Percentiles rank a stretch among this genome's conserved stretches.
These are phyloP conservation scores for Asclepias syriaca DNA, from an alignment of 257 asterid species.

Conservation along the genomic window DNA sequence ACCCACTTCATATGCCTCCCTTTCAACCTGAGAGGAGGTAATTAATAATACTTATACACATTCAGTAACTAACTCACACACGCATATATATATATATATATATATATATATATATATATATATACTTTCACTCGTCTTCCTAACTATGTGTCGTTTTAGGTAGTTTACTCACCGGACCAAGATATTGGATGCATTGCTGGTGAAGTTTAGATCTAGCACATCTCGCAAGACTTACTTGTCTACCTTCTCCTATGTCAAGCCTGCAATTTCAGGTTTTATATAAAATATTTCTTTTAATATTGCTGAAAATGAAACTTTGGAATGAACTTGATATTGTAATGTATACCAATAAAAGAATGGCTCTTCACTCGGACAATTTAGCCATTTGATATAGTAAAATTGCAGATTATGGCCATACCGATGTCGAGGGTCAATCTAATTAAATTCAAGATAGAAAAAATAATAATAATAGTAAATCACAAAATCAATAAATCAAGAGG, in stretches of 20 bases:
- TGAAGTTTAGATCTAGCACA: conserved; percentile 68
- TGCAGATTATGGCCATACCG: conserved; percentile 91
- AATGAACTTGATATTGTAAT: conserved; percentile 1
- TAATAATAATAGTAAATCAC: too few species aligned
- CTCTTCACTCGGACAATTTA: conserved; percentile 65
- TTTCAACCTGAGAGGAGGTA: conserved; percentile 47
- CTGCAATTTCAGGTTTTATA: conserved; percentile 25
- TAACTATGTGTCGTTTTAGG: not conserved
- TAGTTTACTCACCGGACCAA: conserved; percentile 64
- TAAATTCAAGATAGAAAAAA: conserved; percentile 1
- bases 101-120: too few species aligned
- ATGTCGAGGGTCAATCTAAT: conserved; percentile 80
- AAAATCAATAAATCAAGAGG: not conserved
- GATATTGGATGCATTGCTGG: conserved; percentile 85
- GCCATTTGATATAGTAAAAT: conserved; percentile 65
- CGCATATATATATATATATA: too few species aligned
- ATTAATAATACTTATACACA: not conserved
- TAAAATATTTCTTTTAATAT: not conserved
- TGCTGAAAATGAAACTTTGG: not conserved
- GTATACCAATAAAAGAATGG: conserved; percentile 83
- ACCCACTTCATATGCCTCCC: conserved; percentile 56
- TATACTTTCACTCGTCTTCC: too few species aligned
- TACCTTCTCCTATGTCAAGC: conserved; percentile 86
- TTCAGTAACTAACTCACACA: not conserved
- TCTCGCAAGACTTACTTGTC: conserved; percentile 67